Conservation (phyloP, 495 filamentous ascomycete species). For the Recurvomyces mirabilis region DNA sequence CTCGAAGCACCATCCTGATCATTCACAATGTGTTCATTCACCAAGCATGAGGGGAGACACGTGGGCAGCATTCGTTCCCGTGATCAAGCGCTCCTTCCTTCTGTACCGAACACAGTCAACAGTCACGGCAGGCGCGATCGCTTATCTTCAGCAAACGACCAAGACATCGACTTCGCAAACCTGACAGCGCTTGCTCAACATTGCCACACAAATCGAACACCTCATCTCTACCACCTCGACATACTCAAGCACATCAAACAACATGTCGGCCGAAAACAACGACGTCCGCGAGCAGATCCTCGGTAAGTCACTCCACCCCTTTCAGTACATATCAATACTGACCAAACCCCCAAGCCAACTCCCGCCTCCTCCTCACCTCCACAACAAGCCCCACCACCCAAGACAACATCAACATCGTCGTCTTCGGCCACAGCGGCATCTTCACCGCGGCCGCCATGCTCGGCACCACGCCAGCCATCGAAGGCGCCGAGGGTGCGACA, state of each 20-base stretch:
- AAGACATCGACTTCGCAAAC: neutral
- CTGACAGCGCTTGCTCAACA: too few relatives aligned
- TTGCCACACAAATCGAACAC: too few relatives aligned
- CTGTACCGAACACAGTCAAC: too few relatives aligned
- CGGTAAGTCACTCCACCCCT: neutral
- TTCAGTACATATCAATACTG: neutral
- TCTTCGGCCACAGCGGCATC: conserved; percentile 2
- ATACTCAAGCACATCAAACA: too few relatives aligned
- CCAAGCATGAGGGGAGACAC: too few relatives aligned
- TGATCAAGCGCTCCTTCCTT: too few relatives aligned
- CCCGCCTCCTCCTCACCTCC: conserved; percentile 1
- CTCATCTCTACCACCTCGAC: too few relatives aligned
- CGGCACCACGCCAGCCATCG: conserved; percentile 8
- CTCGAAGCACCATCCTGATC: too few relatives aligned
- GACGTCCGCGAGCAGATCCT: conserved; percentile 9
- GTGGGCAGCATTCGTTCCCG: too few relatives aligned
- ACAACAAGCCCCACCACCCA: neutral
- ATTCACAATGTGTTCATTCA: too few relatives aligned
- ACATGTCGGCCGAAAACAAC: neutral
- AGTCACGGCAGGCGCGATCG: too few relatives aligned
- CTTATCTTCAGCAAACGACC: too few relatives aligned
- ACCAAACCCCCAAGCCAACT: conserved; percentile 7
- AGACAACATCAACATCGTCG: conserved; percentile 8
- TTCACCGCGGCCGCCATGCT: conserved; percentile 13
- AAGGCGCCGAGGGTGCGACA: neutral